Percentiles rank a stretch among this genome's conserved stretches.
Conservation (phyloP, 2,329 filamentous ascomycete species). For the Cercospora zeae-maydis region DNA sequence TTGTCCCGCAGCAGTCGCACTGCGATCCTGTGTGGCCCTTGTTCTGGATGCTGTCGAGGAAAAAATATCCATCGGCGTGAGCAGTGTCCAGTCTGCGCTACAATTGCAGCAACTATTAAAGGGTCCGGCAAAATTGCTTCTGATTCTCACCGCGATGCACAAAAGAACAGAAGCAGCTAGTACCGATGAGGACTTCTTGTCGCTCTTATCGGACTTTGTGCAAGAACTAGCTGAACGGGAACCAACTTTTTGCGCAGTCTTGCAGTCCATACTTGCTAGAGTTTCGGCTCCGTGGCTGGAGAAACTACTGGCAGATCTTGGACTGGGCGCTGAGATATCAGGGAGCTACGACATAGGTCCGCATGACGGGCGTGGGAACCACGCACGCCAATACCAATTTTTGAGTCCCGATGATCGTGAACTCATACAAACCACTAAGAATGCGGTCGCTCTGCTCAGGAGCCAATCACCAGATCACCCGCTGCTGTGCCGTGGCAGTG, state of each 20-base stretch:
- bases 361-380: background rate
- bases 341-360: background rate
- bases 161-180: constrained; percentile 1
- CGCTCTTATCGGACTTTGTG: constrained; percentile 24
- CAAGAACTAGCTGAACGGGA: constrained; percentile 17
- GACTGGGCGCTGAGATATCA: constrained; percentile 6
- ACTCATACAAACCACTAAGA: constrained; percentile 16
- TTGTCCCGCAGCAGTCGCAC: constrained; percentile 41
- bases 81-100: constrained; percentile 37
- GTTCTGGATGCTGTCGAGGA: constrained; percentile 43
- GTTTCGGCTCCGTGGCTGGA: constrained; percentile 32
- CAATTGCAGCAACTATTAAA: constrained; percentile 41
- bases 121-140: constrained; percentile 39
- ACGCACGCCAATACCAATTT: background rate
- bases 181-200: constrained; percentile 29
- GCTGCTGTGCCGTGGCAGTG: background rate
- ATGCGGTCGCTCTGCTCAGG: constrained; percentile 13
- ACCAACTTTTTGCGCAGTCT: constrained; percentile 13
- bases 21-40: constrained; percentile 41
- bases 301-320: constrained; percentile 23
- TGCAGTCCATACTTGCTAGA: constrained; percentile 24
- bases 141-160: constrained; percentile 16
- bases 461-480: constrained; percentile 8
- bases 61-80: constrained; percentile 35
- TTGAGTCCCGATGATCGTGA: constrained; percentile 5